phyloP scores from a whole-genome alignment of 345 rosid genomes.

The Euphorbia pulcherrima region DNA sequence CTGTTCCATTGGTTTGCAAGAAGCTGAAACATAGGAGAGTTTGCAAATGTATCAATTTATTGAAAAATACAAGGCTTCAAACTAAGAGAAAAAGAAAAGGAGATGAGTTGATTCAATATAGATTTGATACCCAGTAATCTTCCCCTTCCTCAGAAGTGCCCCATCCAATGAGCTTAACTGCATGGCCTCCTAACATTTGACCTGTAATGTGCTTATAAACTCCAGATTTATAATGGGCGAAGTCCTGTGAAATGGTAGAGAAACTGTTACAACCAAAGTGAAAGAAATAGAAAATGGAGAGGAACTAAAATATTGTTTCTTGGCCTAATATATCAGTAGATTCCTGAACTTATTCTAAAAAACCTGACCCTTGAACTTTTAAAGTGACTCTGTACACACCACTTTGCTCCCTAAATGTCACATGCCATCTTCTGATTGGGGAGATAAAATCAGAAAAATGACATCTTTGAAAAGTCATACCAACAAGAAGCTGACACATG shows the following conservation, averaged over 20 bases:
- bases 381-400: no score
- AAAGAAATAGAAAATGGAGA: neutral
- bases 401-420: no score
- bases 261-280: constrained; percentile 1
- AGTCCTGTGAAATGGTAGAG: constrained; percentile 49
- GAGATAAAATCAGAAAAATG: no score
- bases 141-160: constrained; percentile 80
- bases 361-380: no score
- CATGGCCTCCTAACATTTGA: constrained; percentile 75
- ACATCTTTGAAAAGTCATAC: no score
- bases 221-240: constrained; percentile 94
- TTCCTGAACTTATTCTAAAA: no score
- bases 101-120: neutral
- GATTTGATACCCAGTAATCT: constrained; percentile 80
- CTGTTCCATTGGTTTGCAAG: constrained; percentile 91
- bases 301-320: no score
- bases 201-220: constrained; percentile 85
- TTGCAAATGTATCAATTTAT: neutral
- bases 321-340: no score
- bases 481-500: no score
- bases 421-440: no score
- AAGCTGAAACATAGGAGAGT: constrained; percentile 48
- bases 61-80: neutral
- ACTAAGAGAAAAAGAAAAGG: neutral
- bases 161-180: constrained; percentile 96